Base-by-base conservation (phyloP, 768 basidiomycete species). In the Amylocystis lapponica region DNA sequence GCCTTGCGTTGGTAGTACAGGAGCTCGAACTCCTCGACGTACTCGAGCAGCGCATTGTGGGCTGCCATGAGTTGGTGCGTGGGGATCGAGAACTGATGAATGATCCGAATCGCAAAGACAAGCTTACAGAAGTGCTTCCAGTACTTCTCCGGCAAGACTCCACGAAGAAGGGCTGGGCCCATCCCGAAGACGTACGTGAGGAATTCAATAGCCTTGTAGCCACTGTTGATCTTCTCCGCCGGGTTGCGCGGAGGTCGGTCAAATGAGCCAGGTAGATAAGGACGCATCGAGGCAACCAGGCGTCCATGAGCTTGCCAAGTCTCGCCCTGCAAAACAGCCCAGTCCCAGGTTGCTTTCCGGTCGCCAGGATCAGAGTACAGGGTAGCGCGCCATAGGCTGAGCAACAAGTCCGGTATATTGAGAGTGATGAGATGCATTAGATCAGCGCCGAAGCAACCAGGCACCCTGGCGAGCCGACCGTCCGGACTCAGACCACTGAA, bases 201-300 rank as follows among this genome's bases (percentile, higher is more conserved):
- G 27, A 41, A 61, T 23, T 64, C 61, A 39, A 47, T 50, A 10
- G 58, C 55, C 36, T 65, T 65, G 49, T 61, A 65, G 0, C 61
- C 58, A 23, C 52, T 58, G 1, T 60, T 48, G 39, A 71, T 60
- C 45, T 72, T 72, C 38, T 65, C 56, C 0, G 67, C 66, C 13
- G 57, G 57, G 41, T 74, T 67, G 0, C 67, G 61, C 3, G 69
- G 73, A 14, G 68, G 63, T 1, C 63, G 57, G 50, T 71, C 63
- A 53, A 70, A 71, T 0, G 63, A 69, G 1, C 60, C 57, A 16
- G 69, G 69, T 14, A 72, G 50, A 40, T 61, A 70, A 1, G 48
- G 47, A 1, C 49, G 56, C 1, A 60, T 50, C 9, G 33, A 45
- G 0, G 60, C 66, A 14, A 73, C 67, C 0, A 25, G 41, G 32